These are phyloP conservation scores for Flaveria linearis DNA, from an alignment of 129 eudicot species.

Conservation along the genomic window DNA sequence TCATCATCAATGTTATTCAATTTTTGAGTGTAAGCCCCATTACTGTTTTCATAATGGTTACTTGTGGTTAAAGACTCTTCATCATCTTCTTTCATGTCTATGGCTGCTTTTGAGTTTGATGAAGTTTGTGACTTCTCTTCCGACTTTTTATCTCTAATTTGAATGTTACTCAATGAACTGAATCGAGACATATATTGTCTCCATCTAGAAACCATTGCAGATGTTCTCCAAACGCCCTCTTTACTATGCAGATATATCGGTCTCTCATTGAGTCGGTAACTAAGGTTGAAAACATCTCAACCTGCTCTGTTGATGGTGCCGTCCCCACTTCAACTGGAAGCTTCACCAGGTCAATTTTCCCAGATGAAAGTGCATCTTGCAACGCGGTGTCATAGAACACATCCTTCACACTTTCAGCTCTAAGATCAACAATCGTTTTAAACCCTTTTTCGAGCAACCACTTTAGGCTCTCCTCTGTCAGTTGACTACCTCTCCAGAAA, in stretches of 20 bases:
- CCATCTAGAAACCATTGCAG: constrained; percentile 95
- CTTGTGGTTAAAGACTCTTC: constrained; percentile 29
- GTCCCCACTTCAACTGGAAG: constrained; percentile 87
- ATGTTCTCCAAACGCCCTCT: constrained; percentile 90
- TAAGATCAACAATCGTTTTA: constrained; percentile 80
- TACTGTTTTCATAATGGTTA: constrained; percentile 12
- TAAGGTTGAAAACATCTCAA: constrained; percentile 66
- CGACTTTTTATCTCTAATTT: neutral
- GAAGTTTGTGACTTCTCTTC: neutral
- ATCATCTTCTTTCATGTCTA: constrained; percentile 23
- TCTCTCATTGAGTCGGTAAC: constrained; percentile 55
- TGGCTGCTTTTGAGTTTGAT: too few species aligned
- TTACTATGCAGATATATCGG: constrained; percentile 86
- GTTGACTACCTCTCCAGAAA: constrained; percentile 93
- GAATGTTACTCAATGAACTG: constrained; percentile 22
- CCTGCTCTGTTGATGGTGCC: constrained; percentile 82
- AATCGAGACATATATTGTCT: constrained; percentile 58
- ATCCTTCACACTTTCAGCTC: constrained; percentile 89
- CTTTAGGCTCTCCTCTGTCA: constrained; percentile 82
- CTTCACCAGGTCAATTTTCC: constrained; percentile 65
- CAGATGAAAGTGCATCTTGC: constrained; percentile 56
- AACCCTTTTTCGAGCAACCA: constrained; percentile 88
- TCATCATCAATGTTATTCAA: constrained; percentile 8
- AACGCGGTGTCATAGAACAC: constrained; percentile 57
- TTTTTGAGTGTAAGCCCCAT: constrained; percentile 32